Evolutionary conservation across 371 early-diverging fungal species (phyloP).

Genomic region (Gilbertella persicaria): DNA sequence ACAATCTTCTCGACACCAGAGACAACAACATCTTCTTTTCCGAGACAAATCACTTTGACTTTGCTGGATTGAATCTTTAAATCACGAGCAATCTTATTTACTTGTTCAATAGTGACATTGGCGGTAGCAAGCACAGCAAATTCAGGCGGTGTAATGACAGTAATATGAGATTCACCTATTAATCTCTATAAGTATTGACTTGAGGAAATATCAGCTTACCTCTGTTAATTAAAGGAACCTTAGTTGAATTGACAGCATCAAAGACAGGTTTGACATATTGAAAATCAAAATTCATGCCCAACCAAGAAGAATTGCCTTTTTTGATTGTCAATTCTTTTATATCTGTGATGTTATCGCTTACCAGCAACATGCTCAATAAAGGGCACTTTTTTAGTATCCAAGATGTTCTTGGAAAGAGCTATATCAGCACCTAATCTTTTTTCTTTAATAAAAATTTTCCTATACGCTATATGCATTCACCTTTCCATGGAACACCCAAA

Average conservation of each 20-base stretch:
- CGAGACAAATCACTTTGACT: constrained; percentile 66
- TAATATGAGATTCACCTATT: constrained; percentile 76
- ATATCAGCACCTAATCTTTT: constrained; percentile 15
- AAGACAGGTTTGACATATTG: constrained; percentile 59
- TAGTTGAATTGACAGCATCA: constrained; percentile 51
- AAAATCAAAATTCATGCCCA: constrained; percentile 66
- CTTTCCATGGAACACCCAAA: constrained; percentile 14
- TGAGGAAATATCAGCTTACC: neutral
- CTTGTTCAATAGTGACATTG: constrained; percentile 71
- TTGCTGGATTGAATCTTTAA: constrained; percentile 57
- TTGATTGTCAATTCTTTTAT: neutral
- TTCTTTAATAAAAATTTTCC: neutral
- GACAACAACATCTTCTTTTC: constrained; percentile 52
- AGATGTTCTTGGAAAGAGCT: constrained; percentile 40
- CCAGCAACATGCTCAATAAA: constrained; percentile 47
- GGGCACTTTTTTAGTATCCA: constrained; percentile 45
- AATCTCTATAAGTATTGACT: neutral
- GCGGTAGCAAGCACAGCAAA: constrained; percentile 58
- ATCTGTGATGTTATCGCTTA: neutral
- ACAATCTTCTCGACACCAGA: constrained; percentile 31
- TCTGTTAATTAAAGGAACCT: constrained; percentile 38
- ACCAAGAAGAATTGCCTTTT: constrained; percentile 45
- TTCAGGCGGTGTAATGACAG: constrained; percentile 78
- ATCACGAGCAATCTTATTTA: constrained; percentile 61
- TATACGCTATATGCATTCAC: neutral